These are phyloP conservation scores for Serendipita indica DNA, from an alignment of 768 basidiomycete genomes.

Conservation along the genomic window DNA sequence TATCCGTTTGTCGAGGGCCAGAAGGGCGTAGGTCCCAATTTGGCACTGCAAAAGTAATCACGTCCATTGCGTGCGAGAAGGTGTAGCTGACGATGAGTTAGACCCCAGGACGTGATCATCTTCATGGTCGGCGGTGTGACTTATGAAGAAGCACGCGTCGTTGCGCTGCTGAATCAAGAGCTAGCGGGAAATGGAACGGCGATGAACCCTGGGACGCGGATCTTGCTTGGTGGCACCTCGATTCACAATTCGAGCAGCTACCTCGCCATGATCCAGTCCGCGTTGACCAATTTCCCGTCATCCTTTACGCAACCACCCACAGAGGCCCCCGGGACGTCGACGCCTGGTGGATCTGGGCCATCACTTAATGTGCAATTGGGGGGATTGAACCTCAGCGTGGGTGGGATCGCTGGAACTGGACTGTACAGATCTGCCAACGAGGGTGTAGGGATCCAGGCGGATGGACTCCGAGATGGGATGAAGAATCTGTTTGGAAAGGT, in stretches of 20 bases:
- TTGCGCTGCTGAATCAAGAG: conserved; percentile 80
- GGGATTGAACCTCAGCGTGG: conserved; percentile 83
- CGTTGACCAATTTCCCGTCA: conserved; percentile 44
- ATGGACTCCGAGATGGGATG: conserved; percentile 80
- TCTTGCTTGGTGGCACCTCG: conserved; percentile 86
- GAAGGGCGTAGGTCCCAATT: conserved; percentile 36
- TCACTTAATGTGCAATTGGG: conserved; percentile 85
- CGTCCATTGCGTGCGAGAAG: conserved; percentile 12
- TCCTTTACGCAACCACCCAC: conserved; percentile 63
- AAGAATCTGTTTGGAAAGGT: conserved; percentile 79
- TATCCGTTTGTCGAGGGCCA: conserved; percentile 73
- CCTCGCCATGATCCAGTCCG: conserved; percentile 73
- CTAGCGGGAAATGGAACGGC: conserved; percentile 16
- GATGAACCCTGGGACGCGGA: conserved; percentile 45
- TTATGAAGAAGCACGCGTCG: conserved; percentile 81
- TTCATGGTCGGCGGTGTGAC: conserved; percentile 96
- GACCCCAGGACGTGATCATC: conserved; percentile 90
- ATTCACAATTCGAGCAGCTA: conserved; percentile 86
- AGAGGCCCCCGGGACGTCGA: conserved; percentile 35
- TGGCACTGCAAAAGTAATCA: conserved; percentile 58
- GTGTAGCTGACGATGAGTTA: conserved; percentile 20
- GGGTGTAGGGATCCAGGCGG: conserved; percentile 53
- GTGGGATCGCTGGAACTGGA: conserved; percentile 69
- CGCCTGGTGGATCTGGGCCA: conserved; percentile 28
- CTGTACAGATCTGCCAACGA: conserved; percentile 73